These are phyloP conservation scores for Curvularia hawaiiensis DNA, from an alignment of 2,329 filamentous ascomycete genomes.

Conservation along the genomic window DNA sequence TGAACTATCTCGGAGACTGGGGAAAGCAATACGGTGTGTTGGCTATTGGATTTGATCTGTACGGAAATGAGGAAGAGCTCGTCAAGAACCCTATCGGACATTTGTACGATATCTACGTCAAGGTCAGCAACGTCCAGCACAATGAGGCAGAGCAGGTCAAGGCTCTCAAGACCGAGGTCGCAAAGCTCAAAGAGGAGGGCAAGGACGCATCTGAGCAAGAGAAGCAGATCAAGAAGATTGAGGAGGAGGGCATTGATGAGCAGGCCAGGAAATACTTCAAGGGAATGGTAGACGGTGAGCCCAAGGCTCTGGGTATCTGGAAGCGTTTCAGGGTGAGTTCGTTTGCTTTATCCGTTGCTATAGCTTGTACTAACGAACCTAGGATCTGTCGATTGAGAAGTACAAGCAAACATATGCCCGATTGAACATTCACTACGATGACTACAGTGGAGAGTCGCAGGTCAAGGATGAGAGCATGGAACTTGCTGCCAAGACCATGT, in stretches of 20 bases:
- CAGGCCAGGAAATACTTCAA: slow-evolving; percentile 75
- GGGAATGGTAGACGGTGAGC: slow-evolving; percentile 68
- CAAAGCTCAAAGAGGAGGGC: slow-evolving; percentile 48
- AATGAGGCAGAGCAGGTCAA: slow-evolving; percentile 71
- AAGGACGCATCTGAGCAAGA: slow-evolving; percentile 50
- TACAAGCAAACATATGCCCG: slow-evolving; percentile 68
- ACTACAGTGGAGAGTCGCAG: slow-evolving; percentile 72
- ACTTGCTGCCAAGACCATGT: slow-evolving; percentile 62
- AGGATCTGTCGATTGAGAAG: slow-evolving; percentile 65
- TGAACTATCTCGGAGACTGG: slow-evolving; percentile 83
- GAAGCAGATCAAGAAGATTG: slow-evolving; percentile 48
- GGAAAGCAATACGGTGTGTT: slow-evolving; percentile 75
- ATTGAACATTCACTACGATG: slow-evolving; percentile 68
- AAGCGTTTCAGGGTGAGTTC: slow-evolving; percentile 59
- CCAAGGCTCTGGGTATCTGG: slow-evolving; percentile 65
- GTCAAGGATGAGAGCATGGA: slow-evolving; percentile 67
- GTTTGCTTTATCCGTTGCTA: background rate
- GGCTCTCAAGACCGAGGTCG: slow-evolving; percentile 54
- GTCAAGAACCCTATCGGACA: slow-evolving; percentile 78
- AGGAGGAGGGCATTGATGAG: slow-evolving; percentile 61
- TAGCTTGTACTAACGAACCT: slow-evolving; percentile 11
- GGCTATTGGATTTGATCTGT: slow-evolving; percentile 75
- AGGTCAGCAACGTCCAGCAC: slow-evolving; percentile 68
- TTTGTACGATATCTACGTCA: slow-evolving; percentile 80
- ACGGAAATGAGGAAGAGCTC: slow-evolving; percentile 74